These are phyloP conservation scores for Pancytospora epiphaga DNA, from an alignment of 371 early-diverging fungal genomes.

Conservation along the genomic window DNA sequence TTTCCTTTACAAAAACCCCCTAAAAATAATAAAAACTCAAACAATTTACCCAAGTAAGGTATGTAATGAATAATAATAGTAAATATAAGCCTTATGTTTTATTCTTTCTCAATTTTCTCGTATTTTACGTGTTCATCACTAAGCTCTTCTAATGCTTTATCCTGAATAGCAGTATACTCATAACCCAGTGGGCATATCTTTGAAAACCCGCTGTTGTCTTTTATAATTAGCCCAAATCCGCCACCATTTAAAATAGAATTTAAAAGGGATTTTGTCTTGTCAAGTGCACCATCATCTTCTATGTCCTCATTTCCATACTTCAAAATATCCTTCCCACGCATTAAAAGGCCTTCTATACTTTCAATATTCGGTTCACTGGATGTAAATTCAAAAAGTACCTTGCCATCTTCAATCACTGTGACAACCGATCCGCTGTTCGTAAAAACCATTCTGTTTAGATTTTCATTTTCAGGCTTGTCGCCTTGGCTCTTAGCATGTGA, in stretches of 20 bases:
- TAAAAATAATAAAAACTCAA: background rate
- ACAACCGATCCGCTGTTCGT: constrained; percentile 11
- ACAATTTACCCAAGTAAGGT: background rate
- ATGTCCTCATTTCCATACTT: background rate
- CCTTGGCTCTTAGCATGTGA: background rate
- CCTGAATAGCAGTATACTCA: constrained; percentile 26
- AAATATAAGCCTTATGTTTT: too few relatives aligned
- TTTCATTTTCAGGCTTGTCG: background rate
- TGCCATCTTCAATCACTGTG: background rate
- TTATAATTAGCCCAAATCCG: constrained; percentile 36
- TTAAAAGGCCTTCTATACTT: background rate
- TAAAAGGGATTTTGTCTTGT: constrained; percentile 10
- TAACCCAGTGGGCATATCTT: constrained; percentile 32
- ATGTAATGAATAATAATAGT: too few relatives aligned
- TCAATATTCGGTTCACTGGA: constrained; percentile 1
- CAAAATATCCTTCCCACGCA: constrained; percentile 11
- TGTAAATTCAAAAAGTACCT: constrained; percentile 17
- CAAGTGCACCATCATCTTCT: background rate
- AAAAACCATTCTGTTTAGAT: constrained; percentile 10
- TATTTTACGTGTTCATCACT: constrained; percentile 27
- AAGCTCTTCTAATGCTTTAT: constrained; percentile 26
- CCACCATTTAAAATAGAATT: constrained; percentile 3
- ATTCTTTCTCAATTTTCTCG: constrained; percentile 5
- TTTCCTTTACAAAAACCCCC: background rate
- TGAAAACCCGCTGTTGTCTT: constrained; percentile 39